Conservation (phyloP, 257 asterid species). For the Nicotiana attenuata region DNA sequence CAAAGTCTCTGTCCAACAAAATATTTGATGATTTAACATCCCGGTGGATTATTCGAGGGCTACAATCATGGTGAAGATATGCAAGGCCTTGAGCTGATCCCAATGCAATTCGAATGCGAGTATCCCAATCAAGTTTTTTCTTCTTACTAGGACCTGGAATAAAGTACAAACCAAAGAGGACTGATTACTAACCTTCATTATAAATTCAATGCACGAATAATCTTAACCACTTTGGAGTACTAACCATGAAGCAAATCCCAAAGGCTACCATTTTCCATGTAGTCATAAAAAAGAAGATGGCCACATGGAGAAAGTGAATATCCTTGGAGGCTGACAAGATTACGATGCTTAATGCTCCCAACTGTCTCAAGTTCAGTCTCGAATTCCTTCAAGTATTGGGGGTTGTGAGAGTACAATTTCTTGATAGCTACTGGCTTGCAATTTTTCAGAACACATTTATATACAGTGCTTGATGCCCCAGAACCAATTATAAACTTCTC, state of each 20-base stretch:
- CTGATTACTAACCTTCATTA: not conserved
- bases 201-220: not conserved
- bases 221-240: not conserved
- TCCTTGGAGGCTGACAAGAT: constrained; percentile 88
- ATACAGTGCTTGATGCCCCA: constrained; percentile 94
- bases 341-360: constrained; percentile 91
- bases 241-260: constrained; percentile 94
- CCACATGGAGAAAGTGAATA: constrained; percentile 81
- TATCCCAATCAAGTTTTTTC: constrained; percentile 74
- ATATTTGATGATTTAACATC: constrained; percentile 91
- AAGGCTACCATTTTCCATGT: constrained; percentile 96
- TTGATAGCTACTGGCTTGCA: constrained; percentile 90
- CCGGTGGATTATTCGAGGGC: constrained; percentile 82
- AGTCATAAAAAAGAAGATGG: constrained; percentile 81
- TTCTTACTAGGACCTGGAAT: constrained; percentile 54
- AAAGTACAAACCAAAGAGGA: not conserved
- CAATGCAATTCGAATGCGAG: constrained; percentile 63
- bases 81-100: constrained; percentile 93
- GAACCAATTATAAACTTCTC: constrained; percentile 82
- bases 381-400: constrained; percentile 75
- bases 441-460: constrained; percentile 85
- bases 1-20: constrained; percentile 63
- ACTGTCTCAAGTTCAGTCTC: constrained; percentile 90
- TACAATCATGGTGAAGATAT: constrained; percentile 87
- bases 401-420: constrained; percentile 73